Base-by-base conservation (phyloP, 108 stramenopile genomes). In the Nannochloropsis oceanica region DNA sequence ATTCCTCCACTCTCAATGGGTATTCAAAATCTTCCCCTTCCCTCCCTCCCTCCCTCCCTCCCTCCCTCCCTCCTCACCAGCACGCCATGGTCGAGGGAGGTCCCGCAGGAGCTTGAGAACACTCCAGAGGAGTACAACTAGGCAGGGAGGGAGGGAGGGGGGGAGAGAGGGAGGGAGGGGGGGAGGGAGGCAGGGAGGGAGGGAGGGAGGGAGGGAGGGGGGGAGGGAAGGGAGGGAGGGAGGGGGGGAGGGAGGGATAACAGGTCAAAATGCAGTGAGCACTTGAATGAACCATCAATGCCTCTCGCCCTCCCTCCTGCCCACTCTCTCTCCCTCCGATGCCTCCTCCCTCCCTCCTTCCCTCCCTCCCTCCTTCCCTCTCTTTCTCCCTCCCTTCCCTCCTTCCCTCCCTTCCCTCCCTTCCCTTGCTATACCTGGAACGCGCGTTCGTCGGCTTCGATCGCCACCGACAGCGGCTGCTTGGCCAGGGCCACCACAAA, bases 121-220 rank as follows among this genome's bases (percentile, higher is more conserved):
- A 99, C 95, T 25, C 98, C 98, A 20, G 84, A 86, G 84, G 92
- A 94, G 93, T 99, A 99, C 85, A 99, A 95, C 91, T 99, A 97
- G 85, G 97, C 97, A 82, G 82, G 44, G 85, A 82, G n/a, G n/a
- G n/a, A n/a, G n/a, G n/a, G n/a, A n/a, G n/a, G n/a, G n/a, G n/a
- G n/a, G n/a, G n/a, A n/a, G n/a, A n/a, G n/a, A n/a, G n/a, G n/a
- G n/a, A n/a, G n/a, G 46, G 14, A 0, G 13, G 84, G 46, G 18
- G 0, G 46, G 18, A 18, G 46, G 46, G 13, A 13, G 46, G 14
- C 46, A 14, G 46, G 0, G 46, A 18, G 46, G 18, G 18, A 50
- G 13, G 46, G 46, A 50, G 0, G 46, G 46, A 50, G 46, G 46
- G 46, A 18, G 13, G 18, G 13, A 13, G 18, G 13, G 14, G 46